These are phyloP conservation scores for Gossypioides kirkii DNA, from an alignment of 345 rosid genomes.

Conservation along the genomic window DNA sequence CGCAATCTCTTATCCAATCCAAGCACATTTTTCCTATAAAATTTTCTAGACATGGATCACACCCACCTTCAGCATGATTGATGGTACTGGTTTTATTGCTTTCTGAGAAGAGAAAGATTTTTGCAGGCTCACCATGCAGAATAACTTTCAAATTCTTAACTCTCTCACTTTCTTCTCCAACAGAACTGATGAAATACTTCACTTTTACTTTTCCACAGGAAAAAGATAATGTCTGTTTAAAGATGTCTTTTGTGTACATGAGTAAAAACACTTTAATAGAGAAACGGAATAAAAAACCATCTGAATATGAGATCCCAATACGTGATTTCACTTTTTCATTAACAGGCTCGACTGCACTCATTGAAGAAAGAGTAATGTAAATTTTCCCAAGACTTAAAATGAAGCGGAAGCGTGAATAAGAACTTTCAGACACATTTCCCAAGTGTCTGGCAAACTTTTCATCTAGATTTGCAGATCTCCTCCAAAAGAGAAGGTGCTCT, in stretches of 20 bases:
- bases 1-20: constrained; percentile 48
- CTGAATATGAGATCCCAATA: constrained; percentile 33
- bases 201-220: constrained; percentile 56
- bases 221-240: constrained; percentile 42
- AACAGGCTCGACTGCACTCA: constrained; percentile 24
- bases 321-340: constrained; percentile 31
- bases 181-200: constrained; percentile 35
- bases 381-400: constrained; percentile 49
- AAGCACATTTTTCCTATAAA: constrained; percentile 58
- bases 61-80: constrained; percentile 34
- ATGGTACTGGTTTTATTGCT: constrained; percentile 20
- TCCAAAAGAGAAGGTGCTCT: constrained; percentile 23
- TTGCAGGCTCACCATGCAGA: constrained; percentile 58
- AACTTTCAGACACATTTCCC: constrained; percentile 30
- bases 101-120: constrained; percentile 33
- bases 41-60: constrained; percentile 32
- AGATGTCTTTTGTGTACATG: constrained; percentile 37
- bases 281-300: constrained; percentile 46
- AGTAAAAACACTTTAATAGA: constrained; percentile 48
- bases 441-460: constrained; percentile 23
- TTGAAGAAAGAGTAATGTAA: constrained; percentile 39
- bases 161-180: constrained; percentile 31
- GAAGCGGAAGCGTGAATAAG: constrained; percentile 33
- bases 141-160: constrained; percentile 34
- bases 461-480: constrained; percentile 27